Conservation (phyloP, 495 filamentous ascomycete species). For the Aspergillus homomorphus region DNA sequence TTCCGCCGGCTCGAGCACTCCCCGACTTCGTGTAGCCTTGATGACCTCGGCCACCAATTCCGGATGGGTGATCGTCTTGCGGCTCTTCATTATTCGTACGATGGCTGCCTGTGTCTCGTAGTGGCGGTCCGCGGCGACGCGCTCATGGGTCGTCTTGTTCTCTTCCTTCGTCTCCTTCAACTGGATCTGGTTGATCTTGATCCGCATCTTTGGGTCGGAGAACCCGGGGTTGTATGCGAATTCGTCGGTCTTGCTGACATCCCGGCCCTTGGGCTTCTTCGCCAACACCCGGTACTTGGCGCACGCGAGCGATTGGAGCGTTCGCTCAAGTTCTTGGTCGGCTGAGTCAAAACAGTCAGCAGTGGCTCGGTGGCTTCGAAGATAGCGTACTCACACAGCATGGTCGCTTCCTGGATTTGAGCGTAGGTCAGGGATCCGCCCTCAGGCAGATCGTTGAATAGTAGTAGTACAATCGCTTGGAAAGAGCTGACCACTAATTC, state of each 20-base stretch:
- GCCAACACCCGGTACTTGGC: slow-evolving; percentile 80
- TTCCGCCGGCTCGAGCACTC: slow-evolving; percentile 74
- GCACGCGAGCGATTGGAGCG: slow-evolving; percentile 90
- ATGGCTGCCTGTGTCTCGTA: slow-evolving; percentile 97
- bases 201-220: slow-evolving; percentile 74
- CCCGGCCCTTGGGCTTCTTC: slow-evolving; percentile 81
- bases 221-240: slow-evolving; percentile 80
- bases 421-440: slow-evolving; percentile 60
- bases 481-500: slow-evolving; percentile 84
- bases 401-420: slow-evolving; percentile 66
- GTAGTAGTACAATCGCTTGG: slow-evolving; percentile 84
- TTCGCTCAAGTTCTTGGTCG: slow-evolving; percentile 77
- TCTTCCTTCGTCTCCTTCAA: slow-evolving; percentile 89
- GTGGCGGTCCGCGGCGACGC: slow-evolving; percentile 82
- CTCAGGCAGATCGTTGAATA: slow-evolving; percentile 75
- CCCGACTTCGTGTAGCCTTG: slow-evolving; percentile 78
- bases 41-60: slow-evolving; percentile 86
- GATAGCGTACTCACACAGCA: slow-evolving; percentile 51
- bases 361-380: slow-evolving; percentile 16
- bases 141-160: slow-evolving; percentile 88
- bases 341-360: slow-evolving; percentile 40
- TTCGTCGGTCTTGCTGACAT: slow-evolving; percentile 70
- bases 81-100: slow-evolving; percentile 93
- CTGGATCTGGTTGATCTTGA: slow-evolving; percentile 99
- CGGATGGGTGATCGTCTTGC: slow-evolving; percentile 78